A percentile compares a stretch with the other conserved stretches of the same genome.
These are phyloP conservation scores for Trichophyton verrucosum DNA, from an alignment of 2,329 filamentous ascomycete genomes.

Conservation along the genomic window DNA sequence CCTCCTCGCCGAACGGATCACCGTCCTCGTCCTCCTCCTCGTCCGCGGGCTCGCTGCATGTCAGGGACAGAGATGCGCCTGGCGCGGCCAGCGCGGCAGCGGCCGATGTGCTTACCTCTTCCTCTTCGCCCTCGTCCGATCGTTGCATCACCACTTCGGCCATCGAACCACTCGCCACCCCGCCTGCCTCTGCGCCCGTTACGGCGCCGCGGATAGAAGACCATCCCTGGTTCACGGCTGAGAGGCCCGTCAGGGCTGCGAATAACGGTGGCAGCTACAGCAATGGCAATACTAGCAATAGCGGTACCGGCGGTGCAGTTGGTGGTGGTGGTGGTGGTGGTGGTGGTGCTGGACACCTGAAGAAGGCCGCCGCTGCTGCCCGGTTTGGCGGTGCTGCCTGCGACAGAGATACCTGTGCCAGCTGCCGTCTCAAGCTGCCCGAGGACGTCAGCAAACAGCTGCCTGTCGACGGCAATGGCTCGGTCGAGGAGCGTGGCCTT, in stretches of 20 bases:
- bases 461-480: slow-evolving; percentile 42
- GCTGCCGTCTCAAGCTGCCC: slow-evolving; percentile 45
- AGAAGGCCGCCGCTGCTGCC: not conserved
- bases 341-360: slow-evolving; percentile 2
- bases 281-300: slow-evolving; percentile 14
- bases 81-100: not conserved
- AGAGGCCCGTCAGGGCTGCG: slow-evolving; percentile 19
- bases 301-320: too few species aligned
- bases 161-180: slow-evolving; percentile 15
- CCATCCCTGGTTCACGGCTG: slow-evolving; percentile 40
- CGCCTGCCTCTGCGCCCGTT: slow-evolving; percentile 11
- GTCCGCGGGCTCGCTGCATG: not conserved
- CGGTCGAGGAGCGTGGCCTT: slow-evolving; percentile 34
- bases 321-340: slow-evolving; percentile 24
- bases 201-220: slow-evolving; percentile 30
- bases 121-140: slow-evolving; percentile 9
- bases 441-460: slow-evolving; percentile 43
- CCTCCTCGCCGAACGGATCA: slow-evolving; percentile 32
- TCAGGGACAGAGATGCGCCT: slow-evolving; percentile 9
- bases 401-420: slow-evolving; percentile 44
- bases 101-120: not conserved
- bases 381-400: slow-evolving; percentile 20
- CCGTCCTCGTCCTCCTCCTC: slow-evolving; percentile 8
- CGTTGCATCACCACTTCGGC: slow-evolving; percentile 6
- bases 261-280: slow-evolving; percentile 33